Percentiles rank a stretch among this genome's conserved stretches.
Evolutionary conservation across 2,329 filamentous ascomycete species (phyloP).

Genomic region (Cryphonectria japonica): DNA sequence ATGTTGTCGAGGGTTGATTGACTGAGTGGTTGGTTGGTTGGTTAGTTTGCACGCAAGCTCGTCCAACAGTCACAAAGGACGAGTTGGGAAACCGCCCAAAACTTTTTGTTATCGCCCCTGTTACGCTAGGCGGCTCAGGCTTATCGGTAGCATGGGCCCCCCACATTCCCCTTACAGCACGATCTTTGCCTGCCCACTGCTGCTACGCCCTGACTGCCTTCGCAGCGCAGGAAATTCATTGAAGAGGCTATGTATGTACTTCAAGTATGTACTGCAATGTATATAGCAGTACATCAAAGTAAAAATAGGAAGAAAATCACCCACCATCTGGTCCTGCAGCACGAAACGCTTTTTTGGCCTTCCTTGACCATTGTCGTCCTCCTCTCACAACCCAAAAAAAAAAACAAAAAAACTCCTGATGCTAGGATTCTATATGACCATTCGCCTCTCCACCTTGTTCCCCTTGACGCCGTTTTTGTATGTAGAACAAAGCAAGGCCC

Average conservation of each 20-base stretch:
- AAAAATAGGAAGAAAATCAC: not conserved
- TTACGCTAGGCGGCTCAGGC: not conserved
- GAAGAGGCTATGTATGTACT: not conserved
- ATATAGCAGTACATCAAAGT: not conserved
- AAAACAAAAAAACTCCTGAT: not conserved
- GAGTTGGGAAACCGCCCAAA: not conserved
- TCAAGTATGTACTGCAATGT: not conserved
- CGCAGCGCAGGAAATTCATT: not conserved
- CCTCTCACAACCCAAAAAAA: not conserved
- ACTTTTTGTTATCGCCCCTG: constrained; percentile 6
- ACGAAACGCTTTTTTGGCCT: not conserved
- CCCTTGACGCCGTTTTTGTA: not conserved
- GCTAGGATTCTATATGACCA: not conserved
- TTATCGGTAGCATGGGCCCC: not conserved
- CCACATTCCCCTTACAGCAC: not conserved
- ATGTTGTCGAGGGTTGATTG: not conserved
- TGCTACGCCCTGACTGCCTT: not conserved
- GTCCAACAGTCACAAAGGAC: not conserved
- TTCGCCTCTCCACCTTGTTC: not conserved
- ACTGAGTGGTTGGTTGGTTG: not conserved
- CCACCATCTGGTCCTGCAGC: not conserved
- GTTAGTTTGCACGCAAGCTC: not conserved
- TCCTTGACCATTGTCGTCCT: not conserved
- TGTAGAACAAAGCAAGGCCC: not conserved
- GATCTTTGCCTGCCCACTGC: not conserved